These are phyloP conservation scores for Clohesyomyces aquaticus DNA, from an alignment of 495 filamentous ascomycete species.

Conservation along the genomic window DNA sequence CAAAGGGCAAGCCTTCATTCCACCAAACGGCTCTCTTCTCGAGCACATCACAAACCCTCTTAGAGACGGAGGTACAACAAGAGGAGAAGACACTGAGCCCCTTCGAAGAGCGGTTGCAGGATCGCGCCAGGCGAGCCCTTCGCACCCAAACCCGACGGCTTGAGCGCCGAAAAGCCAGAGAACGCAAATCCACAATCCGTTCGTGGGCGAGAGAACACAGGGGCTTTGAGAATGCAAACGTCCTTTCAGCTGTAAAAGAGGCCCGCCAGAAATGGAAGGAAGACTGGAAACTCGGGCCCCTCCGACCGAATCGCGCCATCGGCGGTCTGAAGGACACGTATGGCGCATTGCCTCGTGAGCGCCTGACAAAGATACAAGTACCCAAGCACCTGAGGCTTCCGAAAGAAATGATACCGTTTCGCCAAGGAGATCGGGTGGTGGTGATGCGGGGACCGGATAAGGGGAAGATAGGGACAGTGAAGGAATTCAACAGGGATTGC, in stretches of 20 bases:
- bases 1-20: too few relatives aligned
- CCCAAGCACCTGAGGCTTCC: not conserved
- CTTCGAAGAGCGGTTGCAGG: too few relatives aligned
- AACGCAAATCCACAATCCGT: not conserved
- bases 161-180: not conserved
- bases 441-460: slow-evolving; percentile 73
- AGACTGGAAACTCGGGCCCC: slow-evolving; percentile 74
- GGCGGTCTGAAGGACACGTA: slow-evolving; percentile 53
- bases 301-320: slow-evolving; percentile 74
- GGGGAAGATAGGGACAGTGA: slow-evolving; percentile 76
- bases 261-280: slow-evolving; percentile 56
- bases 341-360: slow-evolving; percentile 53
- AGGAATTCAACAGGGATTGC: slow-evolving; percentile 57
- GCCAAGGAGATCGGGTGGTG: slow-evolving; percentile 74
- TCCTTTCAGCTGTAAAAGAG: slow-evolving; percentile 19
- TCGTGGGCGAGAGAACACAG: slow-evolving; percentile 23
- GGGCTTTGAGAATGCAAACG: slow-evolving; percentile 24
- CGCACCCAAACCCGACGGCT: not conserved
- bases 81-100: too few relatives aligned
- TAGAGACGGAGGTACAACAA: too few relatives aligned
- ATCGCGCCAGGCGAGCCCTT: not conserved
- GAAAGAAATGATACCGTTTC: slow-evolving; percentile 54
- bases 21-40: too few relatives aligned
- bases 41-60: too few relatives aligned
- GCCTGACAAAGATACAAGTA: slow-evolving; percentile 29